These are phyloP conservation scores for Amanita exitialis DNA, from an alignment of 768 basidiomycete species.

Conservation along the genomic window DNA sequence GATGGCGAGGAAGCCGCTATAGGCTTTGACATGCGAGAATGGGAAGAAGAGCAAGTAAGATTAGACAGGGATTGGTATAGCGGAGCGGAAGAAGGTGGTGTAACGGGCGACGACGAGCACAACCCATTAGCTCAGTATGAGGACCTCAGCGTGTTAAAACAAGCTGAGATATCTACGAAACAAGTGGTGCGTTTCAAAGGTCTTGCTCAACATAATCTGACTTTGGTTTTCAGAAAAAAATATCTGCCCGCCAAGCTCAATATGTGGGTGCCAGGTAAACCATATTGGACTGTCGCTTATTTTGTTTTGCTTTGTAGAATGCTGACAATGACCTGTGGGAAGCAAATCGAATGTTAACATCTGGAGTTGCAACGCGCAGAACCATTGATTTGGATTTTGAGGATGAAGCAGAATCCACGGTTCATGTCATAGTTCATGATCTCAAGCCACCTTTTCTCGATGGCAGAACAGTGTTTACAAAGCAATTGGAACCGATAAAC, in stretches of 20 bases:
- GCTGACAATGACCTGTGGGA: constrained; percentile 99
- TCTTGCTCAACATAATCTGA: constrained; percentile 11
- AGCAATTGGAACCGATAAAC: constrained; percentile 94
- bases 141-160: constrained; percentile 59
- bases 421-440: constrained; percentile 96
- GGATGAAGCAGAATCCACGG: constrained; percentile 92
- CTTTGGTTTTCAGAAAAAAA: constrained; percentile 50
- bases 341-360: constrained; percentile 93
- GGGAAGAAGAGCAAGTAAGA: constrained; percentile 94
- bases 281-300: constrained; percentile 8
- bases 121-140: constrained; percentile 93
- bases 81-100: constrained; percentile 77
- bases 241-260: constrained; percentile 94
- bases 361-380: constrained; percentile 85
- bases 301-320: constrained; percentile 42
- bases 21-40: constrained; percentile 73
- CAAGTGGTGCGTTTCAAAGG: constrained; percentile 42
- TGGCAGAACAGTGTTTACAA: constrained; percentile 91
- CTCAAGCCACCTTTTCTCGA: constrained; percentile 97
- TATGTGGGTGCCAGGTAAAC: constrained; percentile 47
- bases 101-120: constrained; percentile 85
- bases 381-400: constrained; percentile 90
- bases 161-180: constrained; percentile 69
- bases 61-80: constrained; percentile 97
- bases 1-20: constrained; percentile 56